Base-by-base conservation (phyloP, 1,284 basidiomycete genomes). In the Hymenochaete sp. region DNA sequence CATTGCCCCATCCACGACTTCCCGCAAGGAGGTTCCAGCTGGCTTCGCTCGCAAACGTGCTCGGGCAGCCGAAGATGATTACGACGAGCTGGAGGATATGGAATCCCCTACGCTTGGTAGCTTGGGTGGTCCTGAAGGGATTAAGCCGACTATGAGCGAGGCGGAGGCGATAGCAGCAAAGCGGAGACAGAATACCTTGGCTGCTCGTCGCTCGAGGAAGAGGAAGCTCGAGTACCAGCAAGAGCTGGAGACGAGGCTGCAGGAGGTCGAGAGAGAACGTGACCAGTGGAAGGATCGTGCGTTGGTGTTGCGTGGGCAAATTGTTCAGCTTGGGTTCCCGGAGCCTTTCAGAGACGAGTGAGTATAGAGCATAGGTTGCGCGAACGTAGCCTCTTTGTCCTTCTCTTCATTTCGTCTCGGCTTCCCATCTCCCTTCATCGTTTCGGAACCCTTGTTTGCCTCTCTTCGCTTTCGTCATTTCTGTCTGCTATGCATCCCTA, bases 121-220 rank as follows among this genome's bases (percentile, higher is more conserved):
- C 7, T 6, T 54, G 19, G 51, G 36, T 18, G 53, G 65, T n/a
- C 61, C 62, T 8, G n/a, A n/a, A n/a, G n/a, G n/a, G n/a, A n/a
- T n/a, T n/a, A n/a, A n/a, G n/a, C 63, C 65, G 38, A 63, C 64
- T 47, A 62, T 62, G 29, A 66, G 65, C 2, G 80, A 77, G 59
- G 60, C 72, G 53, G 72, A 80, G 51, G 74, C 77, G 45, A 87
- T 90, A 54, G 82, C 81, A 61, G 69, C 69, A 19, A 90, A 90
- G 71, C 73, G 86, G 35, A 70, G 81, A 2, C 79, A 84, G 60
- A 90, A 90, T 61, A 89, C 86, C 1, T 61, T 90, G 10, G 87
- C 86, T 0, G 86, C 86, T 31, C 71, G 86, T 6, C 73, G 82
- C 45, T 79, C 75, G 53, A 70, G 86, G 5, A 78, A 79, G 72